Percentiles rank a stretch among this genome's conserved stretches.
phyloP scores from a whole-genome alignment of 75 land plant species.

The Cupressus sempervirens region DNA sequence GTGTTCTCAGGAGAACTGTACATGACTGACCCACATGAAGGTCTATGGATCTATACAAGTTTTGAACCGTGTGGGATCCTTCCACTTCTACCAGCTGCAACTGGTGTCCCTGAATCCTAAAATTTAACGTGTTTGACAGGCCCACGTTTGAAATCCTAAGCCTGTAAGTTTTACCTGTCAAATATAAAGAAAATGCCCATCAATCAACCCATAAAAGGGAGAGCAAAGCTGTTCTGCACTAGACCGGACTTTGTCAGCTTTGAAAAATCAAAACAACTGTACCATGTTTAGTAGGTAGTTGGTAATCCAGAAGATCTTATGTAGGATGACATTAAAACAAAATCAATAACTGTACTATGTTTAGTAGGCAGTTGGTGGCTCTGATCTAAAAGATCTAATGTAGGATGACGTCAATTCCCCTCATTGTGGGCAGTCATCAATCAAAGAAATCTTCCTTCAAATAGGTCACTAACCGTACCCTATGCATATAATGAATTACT shows the following conservation, averaged over 20 bases:
- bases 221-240: neutral
- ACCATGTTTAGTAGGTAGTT: too few relatives aligned
- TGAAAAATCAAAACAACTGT: too few relatives aligned
- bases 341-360: too few relatives aligned
- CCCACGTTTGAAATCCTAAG: slow-evolving; percentile 78
- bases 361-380: too few relatives aligned
- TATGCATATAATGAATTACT: neutral
- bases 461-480: neutral
- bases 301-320: neutral
- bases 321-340: neutral
- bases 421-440: neutral
- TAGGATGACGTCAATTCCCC: too few relatives aligned
- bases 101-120: slow-evolving; percentile 59
- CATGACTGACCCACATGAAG: slow-evolving; percentile 78
- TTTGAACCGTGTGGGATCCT: slow-evolving; percentile 62
- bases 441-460: neutral
- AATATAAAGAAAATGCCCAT: neutral
- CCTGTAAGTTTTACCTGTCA: slow-evolving; percentile 72
- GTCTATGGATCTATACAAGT: slow-evolving; percentile 45
- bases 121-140: slow-evolving; percentile 43
- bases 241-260: neutral
- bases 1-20: slow-evolving; percentile 60
- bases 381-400: neutral
- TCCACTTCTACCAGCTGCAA: slow-evolving; percentile 62
- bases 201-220: neutral